phyloP scores from a whole-genome alignment of 345 rosid species.

The Toxicodendron radicans region DNA sequence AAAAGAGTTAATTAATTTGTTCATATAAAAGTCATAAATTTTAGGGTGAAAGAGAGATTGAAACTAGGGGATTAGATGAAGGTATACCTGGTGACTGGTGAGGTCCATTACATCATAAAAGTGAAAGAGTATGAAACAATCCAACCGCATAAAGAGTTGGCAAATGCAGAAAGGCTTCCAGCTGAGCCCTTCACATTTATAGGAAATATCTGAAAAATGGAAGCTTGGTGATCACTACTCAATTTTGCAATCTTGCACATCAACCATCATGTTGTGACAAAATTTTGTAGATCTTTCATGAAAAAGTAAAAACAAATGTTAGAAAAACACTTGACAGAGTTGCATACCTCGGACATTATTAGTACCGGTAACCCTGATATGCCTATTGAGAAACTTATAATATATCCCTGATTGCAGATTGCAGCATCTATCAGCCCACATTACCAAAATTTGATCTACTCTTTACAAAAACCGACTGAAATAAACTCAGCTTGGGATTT shows the following conservation, averaged over 20 bases:
- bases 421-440: background rate
- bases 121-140: constrained; percentile 45
- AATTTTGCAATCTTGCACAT: background rate
- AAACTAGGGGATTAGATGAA: background rate
- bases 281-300: background rate
- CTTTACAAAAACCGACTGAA: no score
- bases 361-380: constrained; percentile 23
- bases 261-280: background rate
- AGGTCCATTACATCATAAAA: constrained; percentile 52
- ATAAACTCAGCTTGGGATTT: no score
- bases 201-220: constrained; percentile 1
- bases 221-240: background rate
- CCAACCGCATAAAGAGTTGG: constrained; percentile 25
- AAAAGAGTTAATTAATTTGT: background rate
- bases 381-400: constrained; percentile 16
- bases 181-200: background rate
- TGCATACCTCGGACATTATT: background rate
- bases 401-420: constrained; percentile 14
- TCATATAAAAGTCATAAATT: background rate
- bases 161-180: background rate
- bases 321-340: background rate
- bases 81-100: constrained; percentile 43
- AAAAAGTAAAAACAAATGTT: background rate
- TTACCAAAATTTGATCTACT: background rate
- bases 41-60: background rate